Conservation (phyloP, 1,284 basidiomycete genomes). For the Flammula alnicola region DNA sequence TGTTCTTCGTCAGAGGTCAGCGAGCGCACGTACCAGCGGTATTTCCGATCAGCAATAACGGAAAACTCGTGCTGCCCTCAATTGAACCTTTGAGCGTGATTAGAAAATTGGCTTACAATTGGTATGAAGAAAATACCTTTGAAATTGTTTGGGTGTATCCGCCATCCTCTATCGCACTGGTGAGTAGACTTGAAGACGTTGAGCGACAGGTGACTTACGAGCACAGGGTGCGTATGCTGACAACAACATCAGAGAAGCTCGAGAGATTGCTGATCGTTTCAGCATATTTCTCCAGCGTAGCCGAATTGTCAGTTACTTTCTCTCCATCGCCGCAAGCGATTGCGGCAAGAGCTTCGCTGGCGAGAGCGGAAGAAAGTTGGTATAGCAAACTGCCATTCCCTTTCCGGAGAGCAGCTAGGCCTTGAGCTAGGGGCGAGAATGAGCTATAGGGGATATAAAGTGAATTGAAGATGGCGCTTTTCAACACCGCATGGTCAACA, state of each 20-base stretch:
- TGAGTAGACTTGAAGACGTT: not conserved
- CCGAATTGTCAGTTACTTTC: conserved; percentile 29
- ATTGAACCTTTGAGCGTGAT: conserved; percentile 37
- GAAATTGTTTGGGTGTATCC: conserved; percentile 32
- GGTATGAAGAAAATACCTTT: conserved; percentile 26
- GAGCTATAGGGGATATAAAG: conserved; percentile 38
- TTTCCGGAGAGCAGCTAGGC: conserved; percentile 38
- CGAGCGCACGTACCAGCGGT: conserved; percentile 22
- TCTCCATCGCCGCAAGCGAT: conserved; percentile 9
- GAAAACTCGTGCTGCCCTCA: conserved; percentile 38
- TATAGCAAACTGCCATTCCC: conserved; percentile 38
- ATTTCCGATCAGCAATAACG: conserved; percentile 42
- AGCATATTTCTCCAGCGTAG: conserved; percentile 30
- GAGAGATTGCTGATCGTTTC: conserved; percentile 25
- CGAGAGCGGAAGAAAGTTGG: conserved; percentile 3
- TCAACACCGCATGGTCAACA: conserved; percentile 29
- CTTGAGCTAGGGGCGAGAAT: conserved; percentile 38
- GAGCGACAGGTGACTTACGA: conserved; percentile 26
- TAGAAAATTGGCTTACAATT: not conserved
- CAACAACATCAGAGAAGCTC: conserved; percentile 35
- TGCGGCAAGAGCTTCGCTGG: not conserved
- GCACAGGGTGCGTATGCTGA: conserved; percentile 29
- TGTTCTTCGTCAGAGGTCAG: not conserved
- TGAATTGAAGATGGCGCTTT: conserved; percentile 32
- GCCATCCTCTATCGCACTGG: conserved; percentile 33